A percentile compares a stretch with the other conserved stretches of the same genome.
Conservation (phyloP, 2,329 filamentous ascomycete species). For the Coniochaeta sp. region DNA sequence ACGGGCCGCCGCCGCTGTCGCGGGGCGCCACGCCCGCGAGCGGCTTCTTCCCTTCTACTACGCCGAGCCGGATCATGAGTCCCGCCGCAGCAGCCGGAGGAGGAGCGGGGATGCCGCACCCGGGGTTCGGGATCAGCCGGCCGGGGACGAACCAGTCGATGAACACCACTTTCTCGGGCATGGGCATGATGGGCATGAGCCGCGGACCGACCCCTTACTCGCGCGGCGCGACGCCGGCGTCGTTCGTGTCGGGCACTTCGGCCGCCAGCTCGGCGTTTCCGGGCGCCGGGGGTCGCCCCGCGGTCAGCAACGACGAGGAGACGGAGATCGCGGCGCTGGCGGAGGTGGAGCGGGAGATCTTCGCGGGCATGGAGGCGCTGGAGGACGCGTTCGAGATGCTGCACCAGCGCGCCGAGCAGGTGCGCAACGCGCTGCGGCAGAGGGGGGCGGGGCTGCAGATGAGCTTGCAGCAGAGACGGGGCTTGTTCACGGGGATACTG, state of each 20-base stretch:
- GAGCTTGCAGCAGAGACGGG: conserved; percentile 48
- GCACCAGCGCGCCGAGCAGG: conserved; percentile 76
- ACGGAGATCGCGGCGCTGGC: conserved; percentile 84
- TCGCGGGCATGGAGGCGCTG: conserved; percentile 85
- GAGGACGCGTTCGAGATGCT: conserved; percentile 91
- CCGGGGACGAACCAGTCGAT: conserved; percentile 44
- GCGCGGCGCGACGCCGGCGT: conserved; percentile 35
- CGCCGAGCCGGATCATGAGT: conserved; percentile 25
- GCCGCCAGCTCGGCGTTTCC: conserved; percentile 39
- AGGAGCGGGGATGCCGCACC: neutral
- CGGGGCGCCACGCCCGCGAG: conserved; percentile 47
- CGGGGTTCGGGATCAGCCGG: conserved; percentile 17
- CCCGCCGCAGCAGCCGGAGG: conserved; percentile 15
- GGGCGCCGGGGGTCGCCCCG: conserved; percentile 36
- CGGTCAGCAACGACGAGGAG: conserved; percentile 87
- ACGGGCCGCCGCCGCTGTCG: conserved; percentile 39
- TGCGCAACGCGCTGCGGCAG: conserved; percentile 72
- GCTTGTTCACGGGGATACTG: conserved; percentile 31
- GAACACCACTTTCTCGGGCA: conserved; percentile 38
- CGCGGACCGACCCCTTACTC: conserved; percentile 16
- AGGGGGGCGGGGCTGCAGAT: conserved; percentile 69
- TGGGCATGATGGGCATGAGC: conserved; percentile 16
- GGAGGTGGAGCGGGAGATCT: conserved; percentile 90
- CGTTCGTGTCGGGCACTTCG: conserved; percentile 42
- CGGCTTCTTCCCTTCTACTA: conserved; percentile 30